Percentiles rank a stretch among this genome's conserved stretches.
These are phyloP conservation scores for Pythium sp. DNA, from an alignment of 352 stramenopile species.

Conservation along the genomic window DNA sequence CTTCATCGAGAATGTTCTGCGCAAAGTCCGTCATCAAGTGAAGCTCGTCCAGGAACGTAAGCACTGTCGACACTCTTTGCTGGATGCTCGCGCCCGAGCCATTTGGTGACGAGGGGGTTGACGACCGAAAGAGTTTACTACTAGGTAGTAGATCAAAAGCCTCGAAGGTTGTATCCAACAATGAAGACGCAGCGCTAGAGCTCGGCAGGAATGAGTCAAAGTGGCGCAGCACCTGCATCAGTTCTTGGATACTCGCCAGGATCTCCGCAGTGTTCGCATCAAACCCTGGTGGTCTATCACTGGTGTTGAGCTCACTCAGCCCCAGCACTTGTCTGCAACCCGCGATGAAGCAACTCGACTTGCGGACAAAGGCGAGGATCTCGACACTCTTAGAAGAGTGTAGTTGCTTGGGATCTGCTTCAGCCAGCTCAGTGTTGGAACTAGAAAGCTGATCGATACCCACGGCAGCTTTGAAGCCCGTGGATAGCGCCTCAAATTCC, in stretches of 20 bases:
- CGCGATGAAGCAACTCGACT: slow-evolving; percentile 21
- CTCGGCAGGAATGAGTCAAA: slow-evolving; percentile 34
- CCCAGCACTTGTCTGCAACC: slow-evolving; percentile 24
- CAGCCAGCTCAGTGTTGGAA: not conserved
- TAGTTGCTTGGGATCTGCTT: not conserved
- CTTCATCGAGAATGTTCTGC: slow-evolving; percentile 55
- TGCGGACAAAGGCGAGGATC: slow-evolving; percentile 23
- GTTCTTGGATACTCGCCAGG: slow-evolving; percentile 30
- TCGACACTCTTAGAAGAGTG: slow-evolving; percentile 23
- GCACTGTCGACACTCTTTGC: slow-evolving; percentile 31
- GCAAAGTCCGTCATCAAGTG: slow-evolving; percentile 55
- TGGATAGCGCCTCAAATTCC: not conserved
- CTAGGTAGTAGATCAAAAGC: not conserved
- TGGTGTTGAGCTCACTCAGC: not conserved
- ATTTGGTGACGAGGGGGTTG: not conserved
- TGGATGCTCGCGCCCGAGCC: slow-evolving; percentile 13
- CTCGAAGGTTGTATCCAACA: not conserved
- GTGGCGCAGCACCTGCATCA: slow-evolving; percentile 40
- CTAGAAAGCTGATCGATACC: not conserved
- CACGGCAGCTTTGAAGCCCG: not conserved
- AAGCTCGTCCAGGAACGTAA: slow-evolving; percentile 61
- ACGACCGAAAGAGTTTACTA: not conserved
- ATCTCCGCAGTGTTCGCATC: slow-evolving; percentile 16
- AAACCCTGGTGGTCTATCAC: not conserved
- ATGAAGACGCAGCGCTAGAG: not conserved